Conservation (phyloP, 2,329 filamentous ascomycete genomes). For the Fusarium devonianum region DNA sequence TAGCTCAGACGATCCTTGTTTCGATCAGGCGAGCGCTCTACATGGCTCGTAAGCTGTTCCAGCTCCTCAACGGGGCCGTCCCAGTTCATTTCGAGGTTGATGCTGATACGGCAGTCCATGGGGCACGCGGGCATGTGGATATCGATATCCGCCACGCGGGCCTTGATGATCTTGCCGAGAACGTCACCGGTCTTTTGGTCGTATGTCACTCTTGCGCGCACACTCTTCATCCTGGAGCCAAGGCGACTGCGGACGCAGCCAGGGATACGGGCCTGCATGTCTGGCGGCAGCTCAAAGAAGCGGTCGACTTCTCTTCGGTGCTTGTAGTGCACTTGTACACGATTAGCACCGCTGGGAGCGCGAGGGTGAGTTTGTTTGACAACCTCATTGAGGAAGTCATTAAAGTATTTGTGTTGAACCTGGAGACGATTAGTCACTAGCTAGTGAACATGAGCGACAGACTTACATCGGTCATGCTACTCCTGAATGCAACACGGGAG, state of each 20-base stretch:
- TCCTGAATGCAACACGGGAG: constrained; percentile 74
- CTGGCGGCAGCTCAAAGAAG: constrained; percentile 77
- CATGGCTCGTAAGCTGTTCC: constrained; percentile 50
- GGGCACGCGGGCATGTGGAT: constrained; percentile 78
- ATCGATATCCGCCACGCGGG: constrained; percentile 86
- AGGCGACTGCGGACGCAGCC: constrained; percentile 68
- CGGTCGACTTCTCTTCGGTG: constrained; percentile 85
- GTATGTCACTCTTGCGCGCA: constrained; percentile 69
- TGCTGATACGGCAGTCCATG: constrained; percentile 91
- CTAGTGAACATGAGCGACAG: background rate
- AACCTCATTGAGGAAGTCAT: constrained; percentile 80
- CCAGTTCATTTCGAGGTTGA: constrained; percentile 93
- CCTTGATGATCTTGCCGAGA: constrained; percentile 88
- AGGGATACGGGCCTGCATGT: constrained; percentile 67
- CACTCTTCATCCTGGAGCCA: constrained; percentile 54
- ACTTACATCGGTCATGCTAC: constrained; percentile 87
- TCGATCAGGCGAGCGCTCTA: constrained; percentile 63
- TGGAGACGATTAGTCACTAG: constrained; percentile 46
- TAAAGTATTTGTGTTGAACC: constrained; percentile 83
- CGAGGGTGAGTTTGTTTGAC: constrained; percentile 66
- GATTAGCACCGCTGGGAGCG: constrained; percentile 53
- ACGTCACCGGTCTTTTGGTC: constrained; percentile 76
- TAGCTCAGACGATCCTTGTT: constrained; percentile 94
- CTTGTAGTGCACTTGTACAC: constrained; percentile 77
- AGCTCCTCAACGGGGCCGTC: constrained; percentile 70